A percentile compares a stretch with the other conserved stretches of the same genome.
Conservation (phyloP, 2,329 filamentous ascomycete species). For the Nigrospora oryzae region DNA sequence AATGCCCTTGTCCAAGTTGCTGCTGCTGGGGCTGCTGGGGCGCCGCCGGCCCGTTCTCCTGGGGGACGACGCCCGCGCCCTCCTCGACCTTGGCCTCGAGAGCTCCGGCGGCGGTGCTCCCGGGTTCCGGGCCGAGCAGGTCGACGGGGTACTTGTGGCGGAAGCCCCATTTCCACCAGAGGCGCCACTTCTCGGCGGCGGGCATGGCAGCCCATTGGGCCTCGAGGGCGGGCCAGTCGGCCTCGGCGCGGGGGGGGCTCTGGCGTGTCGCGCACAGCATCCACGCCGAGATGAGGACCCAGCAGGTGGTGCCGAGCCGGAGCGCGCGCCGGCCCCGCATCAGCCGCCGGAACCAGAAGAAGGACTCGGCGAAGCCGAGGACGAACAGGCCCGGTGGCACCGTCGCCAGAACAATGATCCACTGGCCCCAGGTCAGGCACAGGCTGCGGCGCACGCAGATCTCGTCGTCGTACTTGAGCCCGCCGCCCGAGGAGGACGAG, state of each 20-base stretch:
- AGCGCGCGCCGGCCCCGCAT: not conserved
- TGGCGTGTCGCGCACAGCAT: not conserved
- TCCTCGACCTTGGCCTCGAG: not conserved
- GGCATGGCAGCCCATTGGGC: not conserved
- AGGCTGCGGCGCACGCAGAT: not conserved
- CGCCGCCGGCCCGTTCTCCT: no score
- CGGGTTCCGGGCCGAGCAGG: not conserved
- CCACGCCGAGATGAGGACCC: not conserved
- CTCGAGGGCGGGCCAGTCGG: not conserved
- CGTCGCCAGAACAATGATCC: not conserved
- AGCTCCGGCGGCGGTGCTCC: not conserved
- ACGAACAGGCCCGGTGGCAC: not conserved
- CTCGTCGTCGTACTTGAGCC: not conserved
- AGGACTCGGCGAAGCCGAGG: not conserved
- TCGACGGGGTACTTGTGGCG: slow-evolving; percentile 1
- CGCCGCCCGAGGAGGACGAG: not conserved
- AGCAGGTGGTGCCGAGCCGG: not conserved
- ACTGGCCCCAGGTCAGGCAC: not conserved
- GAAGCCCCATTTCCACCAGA: slow-evolving; percentile 1
- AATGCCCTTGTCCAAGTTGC: no score
- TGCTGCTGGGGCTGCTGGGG: no score
- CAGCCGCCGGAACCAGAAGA: not conserved
- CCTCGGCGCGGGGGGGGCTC: not conserved
- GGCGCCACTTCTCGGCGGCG: not conserved
- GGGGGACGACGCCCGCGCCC: no score